Base-by-base conservation (phyloP, 1,284 basidiomycete genomes). In the Tilletia indica region DNA sequence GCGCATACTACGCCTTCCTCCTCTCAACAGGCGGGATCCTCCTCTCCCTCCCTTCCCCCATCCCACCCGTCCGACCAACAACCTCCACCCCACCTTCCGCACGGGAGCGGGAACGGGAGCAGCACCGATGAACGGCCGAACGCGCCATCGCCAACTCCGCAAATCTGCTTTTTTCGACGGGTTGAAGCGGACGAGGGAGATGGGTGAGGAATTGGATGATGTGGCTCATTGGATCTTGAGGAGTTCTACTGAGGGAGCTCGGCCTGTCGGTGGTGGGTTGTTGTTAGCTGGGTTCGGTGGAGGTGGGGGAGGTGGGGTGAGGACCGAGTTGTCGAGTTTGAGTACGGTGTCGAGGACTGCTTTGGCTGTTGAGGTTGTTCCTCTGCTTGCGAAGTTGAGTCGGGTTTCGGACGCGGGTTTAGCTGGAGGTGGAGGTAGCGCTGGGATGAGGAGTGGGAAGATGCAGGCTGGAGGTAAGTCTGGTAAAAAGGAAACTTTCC, bases 1-100 rank as follows among this genome's bases (percentile, higher is more conserved):
- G 90, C 2, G 92, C 92, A 72, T 92, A 93, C 0, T 92, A 97
- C 82, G 89, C 90, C 16, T 95, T 98, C 81, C 90, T 95, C 74
- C 86, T 93, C 14, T 85, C 93, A 11, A 88, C 92, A 1, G 86
- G 93, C 21, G 91, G 92, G 0, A 90, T 91, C 0, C 86, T 97
- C 39, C 90, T 95, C 80, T 89, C 90, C 2, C 88, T 99, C 1
- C 96, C 96, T 0, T 89, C 89, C 0, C 96, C 96, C 0, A 93
- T 97, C 1, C 86, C 88, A 0, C 87, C 68, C 21, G n/a, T 56
- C 21, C 25, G 31, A 45, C 25, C 47, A 12, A 54, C 51, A 25
- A 54, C 51, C 8, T 19, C 8, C 19, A 54, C 12, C 8, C 2
- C n/a, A n/a, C 51, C 8, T 54, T 19, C 51, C 12, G 21, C 51